These are phyloP conservation scores for Fraxinus baroniana DNA, from an alignment of 305 asterid species.

Conservation along the genomic window DNA sequence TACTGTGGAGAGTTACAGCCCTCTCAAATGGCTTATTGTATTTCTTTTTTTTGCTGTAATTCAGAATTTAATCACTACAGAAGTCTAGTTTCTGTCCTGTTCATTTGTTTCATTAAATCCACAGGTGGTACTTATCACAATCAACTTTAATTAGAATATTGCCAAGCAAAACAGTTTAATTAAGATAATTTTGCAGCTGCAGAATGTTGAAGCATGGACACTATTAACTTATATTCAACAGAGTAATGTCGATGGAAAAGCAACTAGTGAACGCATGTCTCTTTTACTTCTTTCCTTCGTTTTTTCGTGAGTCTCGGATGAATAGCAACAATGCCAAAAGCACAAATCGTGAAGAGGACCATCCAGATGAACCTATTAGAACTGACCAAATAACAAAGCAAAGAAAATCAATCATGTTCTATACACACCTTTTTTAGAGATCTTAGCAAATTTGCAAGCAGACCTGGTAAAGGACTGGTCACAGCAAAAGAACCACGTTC, in stretches of 20 bases:
- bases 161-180: not conserved
- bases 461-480: slow-evolving; percentile 70
- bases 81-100: too few species aligned
- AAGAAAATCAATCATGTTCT: not conserved
- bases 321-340: not conserved
- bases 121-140: not conserved
- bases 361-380: slow-evolving; percentile 8
- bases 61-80: too few species aligned
- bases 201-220: slow-evolving; percentile 12
- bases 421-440: slow-evolving; percentile 58
- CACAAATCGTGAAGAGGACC: not conserved
- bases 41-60: too few species aligned
- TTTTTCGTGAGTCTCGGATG: not conserved
- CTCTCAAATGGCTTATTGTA: too few species aligned
- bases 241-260: not conserved
- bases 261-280: not conserved
- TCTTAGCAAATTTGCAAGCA: slow-evolving; percentile 55
- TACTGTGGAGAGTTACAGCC: too few species aligned
- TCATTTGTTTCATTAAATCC: too few species aligned
- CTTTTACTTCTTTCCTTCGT: not conserved
- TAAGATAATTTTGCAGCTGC: slow-evolving; percentile 13
- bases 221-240: not conserved
- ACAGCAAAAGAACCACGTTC: slow-evolving; percentile 89
- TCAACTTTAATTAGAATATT: slow-evolving; percentile 1
- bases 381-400: not conserved